Base-by-base conservation (phyloP, 176 grass and related monocot genomes). In the Poa annua region DNA sequence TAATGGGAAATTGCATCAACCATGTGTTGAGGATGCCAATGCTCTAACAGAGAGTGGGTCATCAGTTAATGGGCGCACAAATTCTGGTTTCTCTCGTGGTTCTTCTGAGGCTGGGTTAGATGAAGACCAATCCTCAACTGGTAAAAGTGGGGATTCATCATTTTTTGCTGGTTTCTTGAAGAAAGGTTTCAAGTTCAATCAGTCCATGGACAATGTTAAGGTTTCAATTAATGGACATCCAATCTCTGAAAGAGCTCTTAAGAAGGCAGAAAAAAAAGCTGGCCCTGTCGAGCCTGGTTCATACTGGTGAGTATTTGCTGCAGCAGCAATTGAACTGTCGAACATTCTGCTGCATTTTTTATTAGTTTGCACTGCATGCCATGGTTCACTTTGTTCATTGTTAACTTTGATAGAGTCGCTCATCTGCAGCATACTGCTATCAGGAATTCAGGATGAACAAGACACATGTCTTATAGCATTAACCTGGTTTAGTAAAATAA, bases 191-290 rank as follows among this genome's bases (percentile, higher is more conserved):
- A 89, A 92, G 54, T 91, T 93, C 76, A 95, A 91, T 71, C 85
- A 87, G 53, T 85, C 91, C 33, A 71, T 88, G 77, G 87, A 89
- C 34, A 91, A 32, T 83, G 76, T 77, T 85, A 91, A 91, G 62
- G 91, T 98, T 88, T 98, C 83, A 68, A 82, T 98, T 48, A 98
- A 98, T 92, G 91, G 93, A 11, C 87, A 92, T 61, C 91, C 91
- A 77, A 96, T 98, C 88, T 93, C 91, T 72, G 93, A 96, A 79
- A 90, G 88, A 68, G 88, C 83, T 70, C 87, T 95, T 88, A 95
- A 90, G 78, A 92, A 93, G 83, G 96, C 96, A 78, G 96, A 98
- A 86, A 93, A 93, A 75, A 89, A 95, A 77, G 91, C 96, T n/a
- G 96, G 96, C 19, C 89, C 85, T 16, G 76, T 98, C 22, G 87